Percentiles rank a stretch among this genome's conserved stretches.
These are phyloP conservation scores for Sambucus nigra DNA, from an alignment of 129 eudicot species.

Conservation along the genomic window DNA sequence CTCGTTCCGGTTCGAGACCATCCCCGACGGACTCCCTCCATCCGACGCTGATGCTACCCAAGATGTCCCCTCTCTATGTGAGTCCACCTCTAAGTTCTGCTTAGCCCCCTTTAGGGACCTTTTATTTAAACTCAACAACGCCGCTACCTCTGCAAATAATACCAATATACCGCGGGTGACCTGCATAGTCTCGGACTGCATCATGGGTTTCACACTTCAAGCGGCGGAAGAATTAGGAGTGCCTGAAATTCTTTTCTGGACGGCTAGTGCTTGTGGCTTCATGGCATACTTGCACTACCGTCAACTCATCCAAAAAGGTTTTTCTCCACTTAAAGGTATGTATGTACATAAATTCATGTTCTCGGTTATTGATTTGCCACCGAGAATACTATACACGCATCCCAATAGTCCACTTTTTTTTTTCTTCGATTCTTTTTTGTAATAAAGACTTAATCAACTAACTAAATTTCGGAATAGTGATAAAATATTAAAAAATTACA, in stretches of 20 bases:
- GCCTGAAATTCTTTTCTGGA: neutral
- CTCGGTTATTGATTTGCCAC: too few relatives aligned
- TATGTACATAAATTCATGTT: too few relatives aligned
- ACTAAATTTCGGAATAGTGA: too few relatives aligned
- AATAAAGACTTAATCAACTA: too few relatives aligned
- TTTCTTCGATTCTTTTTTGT: too few relatives aligned
- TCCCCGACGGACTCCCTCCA: neutral
- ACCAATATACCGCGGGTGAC: neutral
- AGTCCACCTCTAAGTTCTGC: neutral
- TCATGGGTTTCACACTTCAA: neutral
- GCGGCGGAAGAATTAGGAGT: neutral
- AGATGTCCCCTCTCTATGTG: neutral
- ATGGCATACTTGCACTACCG: too few relatives aligned
- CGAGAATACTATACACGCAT: too few relatives aligned
- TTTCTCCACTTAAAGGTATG: too few relatives aligned
- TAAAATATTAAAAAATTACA: too few relatives aligned
- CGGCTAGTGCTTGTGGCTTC: neutral
- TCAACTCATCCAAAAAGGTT: too few relatives aligned
- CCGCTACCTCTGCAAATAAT: neutral
- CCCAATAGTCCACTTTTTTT: too few relatives aligned
- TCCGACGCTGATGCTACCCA: neutral
- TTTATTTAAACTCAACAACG: neutral
- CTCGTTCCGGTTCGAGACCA: neutral
- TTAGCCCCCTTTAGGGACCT: neutral
- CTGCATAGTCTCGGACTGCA: neutral